Base-by-base conservation (phyloP, 2,329 filamentous ascomycete genomes). In the Alternaria brassicae region DNA sequence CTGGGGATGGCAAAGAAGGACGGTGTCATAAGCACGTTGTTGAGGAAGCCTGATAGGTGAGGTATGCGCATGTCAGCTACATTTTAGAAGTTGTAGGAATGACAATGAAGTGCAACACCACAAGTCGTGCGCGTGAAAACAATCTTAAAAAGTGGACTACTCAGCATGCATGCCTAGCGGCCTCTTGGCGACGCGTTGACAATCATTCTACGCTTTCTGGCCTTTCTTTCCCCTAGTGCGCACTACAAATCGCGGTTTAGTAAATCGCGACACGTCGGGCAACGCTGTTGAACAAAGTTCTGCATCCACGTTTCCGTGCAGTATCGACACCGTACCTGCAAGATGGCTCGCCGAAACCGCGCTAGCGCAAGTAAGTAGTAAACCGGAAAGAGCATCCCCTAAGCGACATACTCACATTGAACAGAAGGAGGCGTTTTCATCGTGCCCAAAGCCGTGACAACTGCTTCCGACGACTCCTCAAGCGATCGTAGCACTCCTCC, bases 1-100 rank as follows among this genome's bases (percentile, higher is more conserved):
- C 44, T 49, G 15, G 8, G 40, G 2, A 15, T 4, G n/a, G 69
- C 69, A 1, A 73, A 72, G 60, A 19, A 62, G 34, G 63, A 72
- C 7, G 65, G 68, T 2, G 72, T 72, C 47, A 60, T 72, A 23
- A 64, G 47, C 5, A 57, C 52, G 9, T 44, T 73, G 15, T 56
- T 73, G 13, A 62, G 69, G 32, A 52, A 53, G 40, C 17, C 67
- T 60, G 19, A 23, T 55, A 5, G 19, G 15, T 6, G 6, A 10
- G 17, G 4, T 9, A 40, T 21, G n/a, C 17, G 12, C 28, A 32
- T 47, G 17, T 21, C 15, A 47, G 19, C 27, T 32, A 21, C 17
- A 47, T 21, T n/a, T n/a, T 23, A 21, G n/a, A 5, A 9, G 9
- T 32, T 13, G 17, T 23, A 34, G 44, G 17, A 34, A 47, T 34